phyloP scores from a whole-genome alignment of 805 yeast species.

The Maudiozyma bulderi region DNA sequence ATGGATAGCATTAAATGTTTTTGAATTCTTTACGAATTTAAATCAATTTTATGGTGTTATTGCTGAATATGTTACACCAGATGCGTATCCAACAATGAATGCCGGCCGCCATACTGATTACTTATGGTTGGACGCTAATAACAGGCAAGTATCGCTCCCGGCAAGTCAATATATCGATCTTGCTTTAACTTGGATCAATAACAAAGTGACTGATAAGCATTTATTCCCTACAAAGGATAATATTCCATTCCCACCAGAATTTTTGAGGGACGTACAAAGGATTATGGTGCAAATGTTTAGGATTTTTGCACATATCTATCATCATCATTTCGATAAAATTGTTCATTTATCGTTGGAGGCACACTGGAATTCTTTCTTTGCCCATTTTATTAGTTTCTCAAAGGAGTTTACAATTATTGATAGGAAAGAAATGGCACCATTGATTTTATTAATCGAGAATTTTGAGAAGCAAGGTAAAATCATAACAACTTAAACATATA shows the following conservation, averaged over 20 bases:
- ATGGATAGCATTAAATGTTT: constrained; percentile 89
- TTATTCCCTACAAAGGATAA: constrained; percentile 89
- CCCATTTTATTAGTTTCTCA: constrained; percentile 82
- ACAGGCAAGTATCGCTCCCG: constrained; percentile 76
- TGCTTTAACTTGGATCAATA: constrained; percentile 82
- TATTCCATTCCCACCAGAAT: constrained; percentile 78
- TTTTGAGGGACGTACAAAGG: constrained; percentile 72
- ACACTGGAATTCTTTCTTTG: constrained; percentile 95
- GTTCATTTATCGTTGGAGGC: constrained; percentile 91
- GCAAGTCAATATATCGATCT: constrained; percentile 89
- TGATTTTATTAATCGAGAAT: constrained; percentile 63
- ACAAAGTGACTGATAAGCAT: constrained; percentile 79
- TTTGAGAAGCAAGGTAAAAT: constrained; percentile 85
- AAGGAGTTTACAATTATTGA: constrained; percentile 80
- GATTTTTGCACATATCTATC: constrained; percentile 89
- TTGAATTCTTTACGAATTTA: constrained; percentile 78
- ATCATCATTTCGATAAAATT: constrained; percentile 87
- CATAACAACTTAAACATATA: constrained; percentile 14
- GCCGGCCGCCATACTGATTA: constrained; percentile 92
- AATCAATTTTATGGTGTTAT: constrained; percentile 87
- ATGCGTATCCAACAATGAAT: constrained; percentile 83
- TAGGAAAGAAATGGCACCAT: constrained; percentile 67
- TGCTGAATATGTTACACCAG: constrained; percentile 84
- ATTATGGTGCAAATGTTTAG: constrained; percentile 89
- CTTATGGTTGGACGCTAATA: constrained; percentile 76